Evolutionary conservation across 2,329 filamentous ascomycete genomes (phyloP), one percentile per base, ranked within the genome.

Genomic region (Fusarium bactridioides): DNA sequence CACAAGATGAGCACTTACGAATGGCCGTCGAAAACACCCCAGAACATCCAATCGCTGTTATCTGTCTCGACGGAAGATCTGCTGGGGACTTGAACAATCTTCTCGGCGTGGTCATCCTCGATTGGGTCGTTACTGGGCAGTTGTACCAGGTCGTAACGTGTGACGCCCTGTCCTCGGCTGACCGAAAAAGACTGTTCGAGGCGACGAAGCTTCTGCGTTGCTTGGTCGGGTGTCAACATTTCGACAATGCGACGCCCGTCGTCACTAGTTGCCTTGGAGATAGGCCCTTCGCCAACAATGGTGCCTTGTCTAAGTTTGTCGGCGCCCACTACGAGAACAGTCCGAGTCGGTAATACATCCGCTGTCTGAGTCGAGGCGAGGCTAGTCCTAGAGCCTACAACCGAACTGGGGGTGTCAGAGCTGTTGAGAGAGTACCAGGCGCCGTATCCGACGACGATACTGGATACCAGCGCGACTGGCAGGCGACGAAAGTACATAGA

Each of bases 11-110:
- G 16, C 37, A 88, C 89, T 82, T 85, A 95, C 94, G 93, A 94
- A 82, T 99, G 96, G 1, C 96, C 96, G 79, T 99, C 96, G 82
- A 98, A 99, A 23, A 99, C 95, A 64, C 95, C 96, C 96, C 97
- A 99, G 82, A 99, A 99, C 94, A 98, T 98, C 96, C 96, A 99
- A 82, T 99, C 97, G 69, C 89, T 93, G 66, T 86, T 90, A 23
- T 87, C 86, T 41, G 87, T 80, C 38, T 80, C 76, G 27, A 78
- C 77, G 29, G 77, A 77, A 83, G 79, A 88, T 83, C 77, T 88
- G 59, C 88, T 87, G 9, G 94, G 92, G 13, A 98, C 90, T 82
- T 98, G 94, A 51, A 99, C 94, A 78, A 98, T 98, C 87, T 97
- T 97, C 84, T 99, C 96, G 58, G 95, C 93, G 79, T 99, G 96